A percentile compares a stretch with the other conserved stretches of the same genome.
Evolutionary conservation across 306 rosid genomes (phyloP).

Genomic region (Malus fusca): DNA sequence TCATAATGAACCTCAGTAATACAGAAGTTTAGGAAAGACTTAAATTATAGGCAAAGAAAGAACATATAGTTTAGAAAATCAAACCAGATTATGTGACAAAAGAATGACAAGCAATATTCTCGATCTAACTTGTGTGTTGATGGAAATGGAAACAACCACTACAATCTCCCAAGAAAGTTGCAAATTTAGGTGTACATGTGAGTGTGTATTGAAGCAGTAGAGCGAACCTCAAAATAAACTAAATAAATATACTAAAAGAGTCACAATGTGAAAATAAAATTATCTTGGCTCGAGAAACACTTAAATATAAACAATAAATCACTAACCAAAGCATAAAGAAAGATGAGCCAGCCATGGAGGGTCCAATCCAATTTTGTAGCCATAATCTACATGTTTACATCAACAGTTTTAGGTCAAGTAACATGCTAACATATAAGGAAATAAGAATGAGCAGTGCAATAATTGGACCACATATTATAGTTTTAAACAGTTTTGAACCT

Average conservation of each 20-base stretch:
- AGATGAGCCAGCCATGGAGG: conserved; percentile 72
- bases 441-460: neutral
- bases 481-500: neutral
- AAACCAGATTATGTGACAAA: neutral
- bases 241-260: neutral
- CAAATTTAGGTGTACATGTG: neutral
- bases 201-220: neutral
- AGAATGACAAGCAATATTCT: neutral
- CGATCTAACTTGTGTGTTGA: neutral
- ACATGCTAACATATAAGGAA: conserved; percentile 3
- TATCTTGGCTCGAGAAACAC: neutral
- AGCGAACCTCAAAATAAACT: neutral
- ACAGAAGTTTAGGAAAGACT: neutral
- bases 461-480: neutral
- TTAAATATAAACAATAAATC: conserved; percentile 7
- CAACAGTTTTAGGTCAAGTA: conserved; percentile 14
- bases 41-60: neutral
- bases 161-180: neutral
- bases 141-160: neutral
- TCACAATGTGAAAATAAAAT: neutral
- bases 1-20: neutral
- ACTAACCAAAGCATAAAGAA: conserved; percentile 85
- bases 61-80: neutral
- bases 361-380: conserved; percentile 99
- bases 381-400: conserved; percentile 65